Evolutionary conservation across 805 yeast genomes (phyloP).

Genomic region (Candida broadrunensis): DNA sequence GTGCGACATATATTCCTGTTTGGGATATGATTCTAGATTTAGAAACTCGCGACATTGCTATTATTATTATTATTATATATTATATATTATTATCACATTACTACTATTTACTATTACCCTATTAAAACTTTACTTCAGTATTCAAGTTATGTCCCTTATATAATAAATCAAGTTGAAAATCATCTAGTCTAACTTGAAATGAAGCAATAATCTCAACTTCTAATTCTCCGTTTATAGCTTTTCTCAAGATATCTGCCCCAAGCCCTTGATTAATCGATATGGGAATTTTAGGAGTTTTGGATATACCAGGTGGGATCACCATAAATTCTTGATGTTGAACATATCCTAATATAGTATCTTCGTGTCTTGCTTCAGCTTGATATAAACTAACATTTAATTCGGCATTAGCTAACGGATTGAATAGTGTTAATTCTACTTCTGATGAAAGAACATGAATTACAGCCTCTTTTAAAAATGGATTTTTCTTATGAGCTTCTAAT

Average conservation of each 20-base stretch:
- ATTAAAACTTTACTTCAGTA: constrained; percentile 35
- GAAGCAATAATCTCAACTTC: constrained; percentile 45
- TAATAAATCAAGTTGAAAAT: constrained; percentile 38
- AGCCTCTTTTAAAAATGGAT: constrained; percentile 46
- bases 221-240: constrained; percentile 50
- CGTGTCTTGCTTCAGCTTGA: constrained; percentile 47
- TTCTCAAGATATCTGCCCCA: constrained; percentile 47
- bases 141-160: constrained; percentile 45
- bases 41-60: no score
- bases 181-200: constrained; percentile 36
- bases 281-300: constrained; percentile 49
- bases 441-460: constrained; percentile 55
- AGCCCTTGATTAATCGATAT: constrained; percentile 44
- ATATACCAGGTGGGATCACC: constrained; percentile 50
- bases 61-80: no score
- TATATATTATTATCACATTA: no score
- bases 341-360: constrained; percentile 46
- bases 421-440: constrained; percentile 51
- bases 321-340: constrained; percentile 39
- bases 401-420: constrained; percentile 52
- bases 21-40: not conserved
- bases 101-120: no score
- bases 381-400: constrained; percentile 39
- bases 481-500: constrained; percentile 4
- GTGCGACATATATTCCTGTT: not conserved